Evolutionary conservation across 331 rosid genomes (phyloP).

Genomic region (Prunus yedoensis): DNA sequence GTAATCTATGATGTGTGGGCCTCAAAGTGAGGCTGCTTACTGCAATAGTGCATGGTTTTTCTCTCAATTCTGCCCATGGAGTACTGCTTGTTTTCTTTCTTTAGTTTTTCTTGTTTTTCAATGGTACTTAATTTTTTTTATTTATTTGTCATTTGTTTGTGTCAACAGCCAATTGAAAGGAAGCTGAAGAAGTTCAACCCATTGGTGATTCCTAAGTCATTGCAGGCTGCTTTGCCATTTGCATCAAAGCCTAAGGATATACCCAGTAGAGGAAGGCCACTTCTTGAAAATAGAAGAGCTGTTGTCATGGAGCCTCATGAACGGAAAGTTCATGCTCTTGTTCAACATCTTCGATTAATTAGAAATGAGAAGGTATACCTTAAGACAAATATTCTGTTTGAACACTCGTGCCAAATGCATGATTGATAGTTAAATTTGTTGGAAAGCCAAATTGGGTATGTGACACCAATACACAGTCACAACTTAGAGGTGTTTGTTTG

Average conservation of each 20-base stretch:
- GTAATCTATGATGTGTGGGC: slow-evolving; percentile 33
- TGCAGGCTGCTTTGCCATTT: slow-evolving; percentile 70
- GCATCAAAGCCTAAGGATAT: slow-evolving; percentile 67
- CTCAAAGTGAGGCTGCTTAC: background rate
- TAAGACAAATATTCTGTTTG: slow-evolving; percentile 12
- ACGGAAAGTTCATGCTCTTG: slow-evolving; percentile 59
- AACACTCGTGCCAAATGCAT: background rate
- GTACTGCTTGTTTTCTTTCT: background rate
- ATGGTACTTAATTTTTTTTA: background rate
- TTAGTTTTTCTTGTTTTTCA: background rate
- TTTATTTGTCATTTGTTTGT: slow-evolving; percentile 1
- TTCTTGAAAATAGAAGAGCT: slow-evolving; percentile 62
- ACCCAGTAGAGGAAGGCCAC: slow-evolving; percentile 41
- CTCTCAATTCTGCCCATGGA: background rate
- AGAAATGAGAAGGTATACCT: slow-evolving; percentile 53
- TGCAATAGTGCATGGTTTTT: slow-evolving; percentile 4
- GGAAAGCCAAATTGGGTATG: background rate
- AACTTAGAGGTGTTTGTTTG: background rate
- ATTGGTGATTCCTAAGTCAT: slow-evolving; percentile 73
- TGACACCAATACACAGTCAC: background rate
- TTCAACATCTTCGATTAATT: slow-evolving; percentile 64
- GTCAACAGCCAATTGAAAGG: slow-evolving; percentile 73
- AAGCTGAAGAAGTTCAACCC: slow-evolving; percentile 73
- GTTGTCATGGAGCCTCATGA: slow-evolving; percentile 72
- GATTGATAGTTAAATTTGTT: slow-evolving; percentile 8